Evolutionary conservation across 148 eudicot species (phyloP), one percentile per base, ranked within the genome.

Genomic region (Pharnaceum exiguum): DNA sequence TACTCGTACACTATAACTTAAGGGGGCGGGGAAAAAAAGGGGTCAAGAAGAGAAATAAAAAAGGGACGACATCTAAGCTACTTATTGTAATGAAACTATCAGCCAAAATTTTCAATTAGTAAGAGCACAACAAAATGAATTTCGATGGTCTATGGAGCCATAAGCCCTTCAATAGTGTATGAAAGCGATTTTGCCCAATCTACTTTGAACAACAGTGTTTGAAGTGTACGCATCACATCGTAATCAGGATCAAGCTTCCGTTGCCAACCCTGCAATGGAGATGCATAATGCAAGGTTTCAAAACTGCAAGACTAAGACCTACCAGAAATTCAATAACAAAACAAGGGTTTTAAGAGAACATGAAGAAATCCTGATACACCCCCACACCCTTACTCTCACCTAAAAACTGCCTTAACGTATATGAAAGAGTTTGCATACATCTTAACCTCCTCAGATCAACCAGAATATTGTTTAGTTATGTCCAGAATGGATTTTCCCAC

Each of bases 241-340:
- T 93, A 93, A 37, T 83, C 86, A 5, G 98, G 98, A 68, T 93
- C 98, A 15, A 93, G 95, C 79, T 93, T 93, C 70, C 98, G 78
- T 52, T 93, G 98, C 98, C 98, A 93, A 55, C 98, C 96, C 98
- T 93, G 39, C 70, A 68, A 60, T 8, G 29, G 39, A 55, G 15
- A 51, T 16, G 19, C 21, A 32, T 4, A 25, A 19, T 15, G 23
- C 11, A 31, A 2, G 16, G 39, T 42, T 40, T 22, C 47, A 24
- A 18, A 11, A 35, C 24, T 27, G 1, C 2, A 30, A 52, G 21
- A 51, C 29, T 18, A 7, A 24, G 44, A 24, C 11, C 8, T 51
- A 51, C 2, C 7, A 52, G 48, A n/a, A n/a, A n/a, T n/a, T n/a
- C n/a, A n/a, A n/a, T n/a, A n/a, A n/a, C n/a, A n/a, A n/a, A n/a